phyloP scores from a whole-genome alignment of 2,329 filamentous ascomycete species.

The Colletotrichum scovillei region DNA sequence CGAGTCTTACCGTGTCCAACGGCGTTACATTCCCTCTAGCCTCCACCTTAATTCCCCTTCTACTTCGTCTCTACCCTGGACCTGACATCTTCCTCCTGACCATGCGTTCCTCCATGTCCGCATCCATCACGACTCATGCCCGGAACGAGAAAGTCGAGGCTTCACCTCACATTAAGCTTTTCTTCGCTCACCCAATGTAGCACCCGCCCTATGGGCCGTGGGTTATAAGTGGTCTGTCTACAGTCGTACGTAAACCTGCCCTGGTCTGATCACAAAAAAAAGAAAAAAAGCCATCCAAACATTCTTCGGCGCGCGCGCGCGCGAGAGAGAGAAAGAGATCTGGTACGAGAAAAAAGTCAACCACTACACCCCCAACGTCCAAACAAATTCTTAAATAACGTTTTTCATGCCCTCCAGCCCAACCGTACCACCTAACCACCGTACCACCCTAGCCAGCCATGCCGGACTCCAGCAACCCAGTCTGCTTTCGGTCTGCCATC shows the following conservation, averaged over 20 bases:
- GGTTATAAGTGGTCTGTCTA: background rate
- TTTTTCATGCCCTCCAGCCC: constrained; percentile 19
- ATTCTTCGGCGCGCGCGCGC: background rate
- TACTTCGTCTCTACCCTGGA: background rate
- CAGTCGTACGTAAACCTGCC: background rate
- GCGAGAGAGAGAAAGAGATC: background rate
- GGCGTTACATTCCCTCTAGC: background rate
- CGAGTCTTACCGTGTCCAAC: background rate
- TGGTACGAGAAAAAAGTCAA: background rate
- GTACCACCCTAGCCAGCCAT: background rate
- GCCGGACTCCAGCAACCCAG: background rate
- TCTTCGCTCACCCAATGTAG: background rate
- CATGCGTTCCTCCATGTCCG: background rate
- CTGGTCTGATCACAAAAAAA: constrained; percentile 11
- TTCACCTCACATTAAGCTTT: background rate
- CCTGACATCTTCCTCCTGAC: background rate
- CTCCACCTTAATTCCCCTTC: background rate
- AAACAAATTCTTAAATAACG: constrained; percentile 20
- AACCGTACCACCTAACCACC: too few species aligned
- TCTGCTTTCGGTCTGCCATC: background rate
- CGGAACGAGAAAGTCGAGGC: background rate
- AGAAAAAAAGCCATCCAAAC: background rate
- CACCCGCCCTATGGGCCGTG: too few species aligned
- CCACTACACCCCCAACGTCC: constrained; percentile 19
- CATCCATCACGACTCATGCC: background rate